Conservation (phyloP, 1,284 basidiomycete genomes). For the Malassezia obtusa region DNA sequence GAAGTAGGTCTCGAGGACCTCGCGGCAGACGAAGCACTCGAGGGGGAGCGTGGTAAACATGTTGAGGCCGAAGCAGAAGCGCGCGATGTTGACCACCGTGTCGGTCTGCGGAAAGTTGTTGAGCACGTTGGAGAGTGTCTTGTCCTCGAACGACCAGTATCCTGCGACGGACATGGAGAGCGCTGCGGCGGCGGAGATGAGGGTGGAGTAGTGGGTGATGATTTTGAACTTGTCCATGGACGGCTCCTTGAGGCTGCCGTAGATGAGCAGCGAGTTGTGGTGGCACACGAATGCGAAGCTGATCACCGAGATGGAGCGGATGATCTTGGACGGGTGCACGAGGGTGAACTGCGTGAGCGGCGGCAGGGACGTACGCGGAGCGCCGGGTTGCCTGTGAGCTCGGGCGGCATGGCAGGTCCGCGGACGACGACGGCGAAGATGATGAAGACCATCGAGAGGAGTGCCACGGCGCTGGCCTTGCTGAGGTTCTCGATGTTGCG, state of each 20-base stretch:
- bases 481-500: conserved; percentile 95
- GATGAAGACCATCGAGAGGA: conserved; percentile 84
- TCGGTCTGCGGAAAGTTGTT: conserved; percentile 47
- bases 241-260: conserved; percentile 80
- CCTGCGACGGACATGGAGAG: conserved; percentile 69
- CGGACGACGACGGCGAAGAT: conserved; percentile 76
- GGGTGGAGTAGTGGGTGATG: conserved; percentile 63
- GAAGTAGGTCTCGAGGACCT: conserved; percentile 53
- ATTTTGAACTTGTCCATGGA: conserved; percentile 86
- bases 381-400: conserved; percentile 60
- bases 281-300: conserved; percentile 48
- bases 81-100: conserved; percentile 59
- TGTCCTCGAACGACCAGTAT: conserved; percentile 85
- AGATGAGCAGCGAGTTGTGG: conserved; percentile 57
- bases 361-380: conserved; percentile 57
- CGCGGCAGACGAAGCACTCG: conserved; percentile 85
- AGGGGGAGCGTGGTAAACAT: conserved; percentile 95
- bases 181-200: conserved; percentile 39
- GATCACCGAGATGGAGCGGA: conserved; percentile 44
- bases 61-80: conserved; percentile 90
- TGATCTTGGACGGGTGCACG: conserved; percentile 61
- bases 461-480: conserved; percentile 69
- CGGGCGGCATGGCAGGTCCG: conserved; percentile 67
- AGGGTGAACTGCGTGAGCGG: conserved; percentile 55
- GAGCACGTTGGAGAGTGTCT: conserved; percentile 58